Evolutionary conservation across 495 filamentous ascomycete species (phyloP), one percentile per base, ranked within the genome.

Genomic region (Lophiostoma macrostomum): DNA sequence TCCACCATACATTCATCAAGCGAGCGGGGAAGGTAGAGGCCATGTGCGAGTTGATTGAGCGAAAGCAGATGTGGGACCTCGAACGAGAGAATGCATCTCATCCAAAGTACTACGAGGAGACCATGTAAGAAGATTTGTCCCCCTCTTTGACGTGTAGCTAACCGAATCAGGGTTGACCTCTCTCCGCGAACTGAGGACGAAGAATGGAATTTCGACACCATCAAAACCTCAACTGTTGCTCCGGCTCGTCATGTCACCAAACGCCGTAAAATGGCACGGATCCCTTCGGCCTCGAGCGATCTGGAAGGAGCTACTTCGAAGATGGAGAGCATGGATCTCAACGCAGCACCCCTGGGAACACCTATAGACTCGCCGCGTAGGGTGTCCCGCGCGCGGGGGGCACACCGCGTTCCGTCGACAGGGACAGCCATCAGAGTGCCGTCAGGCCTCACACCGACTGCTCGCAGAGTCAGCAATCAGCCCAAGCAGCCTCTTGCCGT

Each of bases 201-300:
- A 60, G 88, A 88, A 44, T 99, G 93, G 93, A 84, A 96, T n/a
- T 99, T 99, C 64, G 93, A 96, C 62, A 99, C 93, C 0, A 81
- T 99, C 60, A 91, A 87, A 66, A 56, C 66, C n/a, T 24, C 55
- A 12, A 66, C 63, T 18, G 35, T 57, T 14, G 35, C 61, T 28
- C 44, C 58, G 5, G 61, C 54, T 3, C 67, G 68, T 8, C 74
- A 69, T 36, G 67, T 71, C 5, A 71, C 73, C 4, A 77, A 75
- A 53, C 74, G 79, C 4, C 71, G 79, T 13, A 81, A 80, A 54
- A 61, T 64, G 28, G 58, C 65, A 23, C 64, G 65, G 20, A 65
- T 70, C 50, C 68, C 62, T 11, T 36, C n/a, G n/a, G n/a, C n/a
- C n/a, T n/a, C 68, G 64, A 22, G 69, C 64, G 36, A 76, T 67